A percentile compares a stretch with the other conserved stretches of the same genome.
These are phyloP conservation scores for Blumeria hordei DNA, from an alignment of 2,329 filamentous ascomycete species.

Conservation along the genomic window DNA sequence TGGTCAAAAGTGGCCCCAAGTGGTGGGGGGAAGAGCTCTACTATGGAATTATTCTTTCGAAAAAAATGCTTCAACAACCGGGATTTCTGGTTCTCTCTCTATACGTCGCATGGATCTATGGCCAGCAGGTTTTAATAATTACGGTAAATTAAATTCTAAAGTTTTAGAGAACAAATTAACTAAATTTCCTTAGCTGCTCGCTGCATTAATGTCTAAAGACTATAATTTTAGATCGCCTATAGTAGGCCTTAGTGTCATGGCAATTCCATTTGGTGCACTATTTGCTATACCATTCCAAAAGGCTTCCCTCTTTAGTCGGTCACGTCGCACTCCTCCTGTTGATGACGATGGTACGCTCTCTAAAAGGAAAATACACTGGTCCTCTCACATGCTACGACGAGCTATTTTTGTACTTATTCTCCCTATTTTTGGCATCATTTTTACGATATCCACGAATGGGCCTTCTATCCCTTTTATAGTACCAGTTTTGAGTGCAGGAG, in stretches of 20 bases:
- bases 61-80: slow-evolving; percentile 48
- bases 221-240: slow-evolving; percentile 39
- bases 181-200: slow-evolving; percentile 26
- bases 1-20: slow-evolving; percentile 42
- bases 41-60: slow-evolving; percentile 40
- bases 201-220: slow-evolving; percentile 42
- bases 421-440: slow-evolving; percentile 40
- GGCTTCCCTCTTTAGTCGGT: slow-evolving; percentile 41
- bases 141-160: slow-evolving; percentile 22
- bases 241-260: slow-evolving; percentile 41
- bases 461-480: slow-evolving; percentile 33
- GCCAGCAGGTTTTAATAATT: slow-evolving; percentile 49
- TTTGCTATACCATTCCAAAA: slow-evolving; percentile 51
- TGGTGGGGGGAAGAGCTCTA: slow-evolving; percentile 60
- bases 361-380: slow-evolving; percentile 38
- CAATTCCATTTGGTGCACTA: slow-evolving; percentile 42
- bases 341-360: slow-evolving; percentile 41
- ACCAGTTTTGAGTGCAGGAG: slow-evolving; percentile 39
- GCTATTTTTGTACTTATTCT: slow-evolving; percentile 41
- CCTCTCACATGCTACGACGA: slow-evolving; percentile 46
- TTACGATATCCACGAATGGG: slow-evolving; percentile 41
- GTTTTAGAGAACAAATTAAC: slow-evolving; percentile 3
- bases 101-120: slow-evolving; percentile 61
- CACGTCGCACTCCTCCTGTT: slow-evolving; percentile 30
- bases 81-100: slow-evolving; percentile 48